A percentile compares a stretch with the other conserved stretches of the same genome.
Conservation (phyloP, 148 eudicot genomes). For the Chenopodium quinoa region DNA sequence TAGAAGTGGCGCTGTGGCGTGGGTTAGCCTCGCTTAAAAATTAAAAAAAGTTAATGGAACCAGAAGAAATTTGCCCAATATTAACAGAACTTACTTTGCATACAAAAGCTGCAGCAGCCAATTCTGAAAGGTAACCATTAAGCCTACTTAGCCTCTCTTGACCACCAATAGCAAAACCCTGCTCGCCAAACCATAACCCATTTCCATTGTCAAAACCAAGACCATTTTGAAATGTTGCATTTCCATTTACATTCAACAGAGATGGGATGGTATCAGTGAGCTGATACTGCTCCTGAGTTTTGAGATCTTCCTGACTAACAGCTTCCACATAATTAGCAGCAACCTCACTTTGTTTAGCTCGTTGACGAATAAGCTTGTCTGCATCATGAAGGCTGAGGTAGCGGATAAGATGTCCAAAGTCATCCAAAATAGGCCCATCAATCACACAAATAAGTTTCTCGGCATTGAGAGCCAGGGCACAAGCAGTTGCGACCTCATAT, state of each 20-base stretch:
- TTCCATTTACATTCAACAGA: constrained; percentile 43
- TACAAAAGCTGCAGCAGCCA: constrained; percentile 99
- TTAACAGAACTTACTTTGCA: constrained; percentile 75
- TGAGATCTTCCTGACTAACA: constrained; percentile 62
- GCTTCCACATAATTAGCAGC: constrained; percentile 96
- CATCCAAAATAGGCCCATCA: constrained; percentile 90
- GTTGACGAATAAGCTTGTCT: constrained; percentile 75
- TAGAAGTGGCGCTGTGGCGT: not conserved
- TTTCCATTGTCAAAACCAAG: constrained; percentile 91
- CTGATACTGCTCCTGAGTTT: constrained; percentile 34
- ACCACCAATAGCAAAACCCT: constrained; percentile 97
- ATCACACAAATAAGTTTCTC: constrained; percentile 94
- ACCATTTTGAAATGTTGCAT: constrained; percentile 80
- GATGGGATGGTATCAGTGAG: constrained; percentile 39
- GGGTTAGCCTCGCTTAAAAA: not conserved
- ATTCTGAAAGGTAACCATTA: constrained; percentile 85
- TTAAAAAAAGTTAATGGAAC: not conserved
- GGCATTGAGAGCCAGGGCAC: constrained; percentile 91
- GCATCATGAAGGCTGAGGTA: constrained; percentile 89
- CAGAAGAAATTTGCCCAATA: not conserved
- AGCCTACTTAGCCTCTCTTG: constrained; percentile 77
- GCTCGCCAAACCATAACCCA: constrained; percentile 79
- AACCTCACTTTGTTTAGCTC: constrained; percentile 92
- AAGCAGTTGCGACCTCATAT: constrained; percentile 97
- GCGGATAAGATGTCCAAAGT: constrained; percentile 71